Percentiles rank a stretch among this genome's conserved stretches.
Evolutionary conservation across 345 rosid species (phyloP).

Genomic region (Eucalyptus tenuipes): DNA sequence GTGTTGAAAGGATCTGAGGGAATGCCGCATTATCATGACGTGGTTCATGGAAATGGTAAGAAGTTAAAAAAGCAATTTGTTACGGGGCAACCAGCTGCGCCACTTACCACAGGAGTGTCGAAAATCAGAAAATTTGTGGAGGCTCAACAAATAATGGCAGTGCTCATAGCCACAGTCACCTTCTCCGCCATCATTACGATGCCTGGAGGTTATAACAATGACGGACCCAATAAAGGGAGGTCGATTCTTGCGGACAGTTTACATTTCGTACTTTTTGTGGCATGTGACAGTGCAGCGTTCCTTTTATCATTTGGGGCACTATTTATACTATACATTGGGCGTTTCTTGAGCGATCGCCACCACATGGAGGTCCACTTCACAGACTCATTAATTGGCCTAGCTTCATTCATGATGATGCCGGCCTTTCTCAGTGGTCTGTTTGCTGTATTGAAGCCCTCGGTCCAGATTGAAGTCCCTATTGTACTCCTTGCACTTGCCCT

Average conservation of each 20-base stretch:
- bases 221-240: neutral
- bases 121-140: neutral
- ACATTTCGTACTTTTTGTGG: neutral
- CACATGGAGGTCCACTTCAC: fast-evolving
- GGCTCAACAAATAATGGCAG: neutral
- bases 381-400: fast-evolving
- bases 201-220: neutral
- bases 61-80: neutral
- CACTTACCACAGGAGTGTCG: neutral
- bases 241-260: fast-evolving
- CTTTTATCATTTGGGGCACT: fast-evolving
- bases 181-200: neutral
- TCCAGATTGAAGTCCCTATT: fast-evolving
- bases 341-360: fast-evolving
- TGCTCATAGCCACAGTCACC: neutral
- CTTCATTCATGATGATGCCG: fast-evolving
- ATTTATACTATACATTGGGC: fast-evolving
- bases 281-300: fast-evolving
- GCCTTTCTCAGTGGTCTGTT: fast-evolving
- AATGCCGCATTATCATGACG: fast-evolving
- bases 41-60: fast-evolving
- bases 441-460: fast-evolving
- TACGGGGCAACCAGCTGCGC: neutral
- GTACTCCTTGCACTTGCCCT: fast-evolving
- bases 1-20: neutral